A percentile compares a stretch with the other conserved stretches of the same genome.
Conservation (phyloP, 345 rosid genomes). For the Erucastrum elatum region DNA sequence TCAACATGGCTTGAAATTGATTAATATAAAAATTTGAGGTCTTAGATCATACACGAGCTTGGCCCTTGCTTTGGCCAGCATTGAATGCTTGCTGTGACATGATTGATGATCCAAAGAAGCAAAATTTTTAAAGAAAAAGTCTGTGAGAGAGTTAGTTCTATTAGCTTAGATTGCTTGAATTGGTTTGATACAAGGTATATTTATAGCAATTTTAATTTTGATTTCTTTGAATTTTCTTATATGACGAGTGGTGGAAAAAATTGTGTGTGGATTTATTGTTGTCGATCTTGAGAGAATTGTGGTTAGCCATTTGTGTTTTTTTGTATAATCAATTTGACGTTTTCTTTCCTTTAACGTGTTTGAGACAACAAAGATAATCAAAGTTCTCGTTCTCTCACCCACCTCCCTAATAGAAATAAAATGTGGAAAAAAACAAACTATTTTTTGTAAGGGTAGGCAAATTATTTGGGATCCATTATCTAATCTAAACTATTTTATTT, state of each 20-base stretch:
- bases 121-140: neutral
- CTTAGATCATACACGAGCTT: conserved; percentile 20
- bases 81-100: conserved; percentile 42
- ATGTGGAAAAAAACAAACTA: neutral
- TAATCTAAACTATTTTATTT: neutral
- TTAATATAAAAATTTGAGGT: neutral
- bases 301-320: conserved; percentile 27
- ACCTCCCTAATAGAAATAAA: neutral
- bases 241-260: neutral
- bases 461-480: neutral
- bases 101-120: conserved; percentile 1
- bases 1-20: neutral
- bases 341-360: conserved; percentile 9
- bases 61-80: conserved; percentile 35
- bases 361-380: neutral
- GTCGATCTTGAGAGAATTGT: conserved; percentile 26
- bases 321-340: conserved; percentile 8
- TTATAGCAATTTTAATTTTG: conserved; percentile 18
- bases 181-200: conserved; percentile 10
- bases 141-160: conserved; percentile 1
- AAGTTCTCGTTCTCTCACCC: neutral
- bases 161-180: conserved; percentile 23
- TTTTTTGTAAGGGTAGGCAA: neutral
- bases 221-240: neutral
- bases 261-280: conserved; percentile 31